Conservation (phyloP, 2,329 filamentous ascomycete species). For the Rutstroemia sydowiana region DNA sequence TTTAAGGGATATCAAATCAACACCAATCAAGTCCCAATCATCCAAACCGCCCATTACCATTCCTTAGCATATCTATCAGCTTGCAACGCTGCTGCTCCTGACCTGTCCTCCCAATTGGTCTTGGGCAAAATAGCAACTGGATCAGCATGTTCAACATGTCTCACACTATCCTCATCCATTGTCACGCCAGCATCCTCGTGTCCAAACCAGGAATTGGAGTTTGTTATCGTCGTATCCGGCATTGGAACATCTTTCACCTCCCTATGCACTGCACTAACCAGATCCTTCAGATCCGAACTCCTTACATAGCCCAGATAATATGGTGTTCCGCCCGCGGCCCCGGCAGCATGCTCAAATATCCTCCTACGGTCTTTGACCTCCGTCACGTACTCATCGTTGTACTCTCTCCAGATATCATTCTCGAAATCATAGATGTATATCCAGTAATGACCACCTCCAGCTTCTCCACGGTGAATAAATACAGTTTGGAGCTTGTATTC, state of each 20-base stretch:
- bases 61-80: too few relatives aligned
- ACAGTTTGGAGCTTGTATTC: conserved; percentile 84
- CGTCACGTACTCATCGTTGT: conserved; percentile 81
- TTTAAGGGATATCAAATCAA: too few relatives aligned
- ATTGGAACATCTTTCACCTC: conserved; percentile 27
- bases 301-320: conserved; percentile 81
- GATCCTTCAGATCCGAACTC: conserved; percentile 52
- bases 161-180: conserved; percentile 10
- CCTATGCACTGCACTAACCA: conserved; percentile 50
- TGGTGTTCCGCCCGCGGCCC: conserved; percentile 59
- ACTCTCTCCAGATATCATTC: conserved; percentile 76
- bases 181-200: conserved; percentile 8
- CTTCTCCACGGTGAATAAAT: conserved; percentile 76
- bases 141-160: conserved; percentile 19
- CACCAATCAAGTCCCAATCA: too few relatives aligned
- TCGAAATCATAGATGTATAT: conserved; percentile 87
- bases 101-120: conserved; percentile 2
- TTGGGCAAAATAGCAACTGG: conserved; percentile 22
- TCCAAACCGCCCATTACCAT: too few relatives aligned
- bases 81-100: conserved; percentile 5
- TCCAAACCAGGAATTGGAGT: conserved; percentile 5
- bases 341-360: conserved; percentile 61
- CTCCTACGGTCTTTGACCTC: conserved; percentile 56
- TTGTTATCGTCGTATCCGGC: conserved; percentile 3
- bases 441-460: conserved; percentile 84